phyloP scores from a whole-genome alignment of 257 asterid species.

The Linderniella brevidens region DNA sequence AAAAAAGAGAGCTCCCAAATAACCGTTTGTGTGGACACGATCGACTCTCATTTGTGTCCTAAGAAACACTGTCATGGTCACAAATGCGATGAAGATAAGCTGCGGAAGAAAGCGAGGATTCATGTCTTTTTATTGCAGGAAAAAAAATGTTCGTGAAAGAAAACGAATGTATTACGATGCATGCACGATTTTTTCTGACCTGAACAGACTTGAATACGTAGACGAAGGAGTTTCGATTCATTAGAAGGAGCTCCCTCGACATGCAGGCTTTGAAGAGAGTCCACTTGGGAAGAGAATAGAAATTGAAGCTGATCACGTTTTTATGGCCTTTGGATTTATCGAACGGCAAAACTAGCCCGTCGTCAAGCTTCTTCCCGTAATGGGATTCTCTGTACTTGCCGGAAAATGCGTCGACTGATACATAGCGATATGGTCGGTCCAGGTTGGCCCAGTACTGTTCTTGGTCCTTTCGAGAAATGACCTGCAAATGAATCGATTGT shows the following conservation, averaged over 20 bases:
- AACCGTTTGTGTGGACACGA: constrained; percentile 22
- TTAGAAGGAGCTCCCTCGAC: constrained; percentile 38
- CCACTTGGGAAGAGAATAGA: constrained; percentile 27
- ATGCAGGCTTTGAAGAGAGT: constrained; percentile 24
- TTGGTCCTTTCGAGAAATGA: constrained; percentile 43
- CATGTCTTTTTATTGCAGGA: background rate
- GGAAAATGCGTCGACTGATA: constrained; percentile 20
- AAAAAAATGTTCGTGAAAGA: background rate
- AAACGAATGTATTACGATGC: background rate
- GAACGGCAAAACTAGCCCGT: constrained; percentile 20
- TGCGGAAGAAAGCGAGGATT: constrained; percentile 12
- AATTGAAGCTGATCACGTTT: constrained; percentile 21
- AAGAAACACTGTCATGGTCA: constrained; percentile 30
- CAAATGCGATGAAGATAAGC: constrained; percentile 26
- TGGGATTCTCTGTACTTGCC: constrained; percentile 22
- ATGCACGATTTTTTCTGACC: constrained; percentile 12
- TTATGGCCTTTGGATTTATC: constrained; percentile 23
- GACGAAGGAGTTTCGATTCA: constrained; percentile 32
- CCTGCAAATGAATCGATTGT: constrained; percentile 16
- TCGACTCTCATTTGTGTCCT: constrained; percentile 29
- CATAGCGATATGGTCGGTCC: constrained; percentile 18
- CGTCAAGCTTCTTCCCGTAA: constrained; percentile 17
- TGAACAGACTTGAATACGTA: constrained; percentile 27
- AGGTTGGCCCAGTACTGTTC: constrained; percentile 27
- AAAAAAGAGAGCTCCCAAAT: constrained; percentile 33